These are phyloP conservation scores for Chloranthus sessilifolius DNA, from an alignment of 164 flowering plant genomes.

Conservation along the genomic window DNA sequence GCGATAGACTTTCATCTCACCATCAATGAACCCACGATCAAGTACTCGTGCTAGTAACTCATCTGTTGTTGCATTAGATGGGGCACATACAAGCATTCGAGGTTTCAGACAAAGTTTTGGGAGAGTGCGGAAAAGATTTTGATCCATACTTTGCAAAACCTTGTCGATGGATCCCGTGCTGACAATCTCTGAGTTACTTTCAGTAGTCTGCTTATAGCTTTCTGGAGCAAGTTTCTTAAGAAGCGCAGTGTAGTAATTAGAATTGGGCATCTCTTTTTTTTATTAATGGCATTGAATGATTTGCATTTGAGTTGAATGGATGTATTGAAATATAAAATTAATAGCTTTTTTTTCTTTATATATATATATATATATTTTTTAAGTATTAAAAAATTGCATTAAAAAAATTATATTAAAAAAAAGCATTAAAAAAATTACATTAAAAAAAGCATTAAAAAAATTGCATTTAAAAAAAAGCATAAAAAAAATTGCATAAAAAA, in stretches of 20 bases:
- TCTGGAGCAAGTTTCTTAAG: slow-evolving; percentile 94
- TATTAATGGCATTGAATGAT: too few relatives aligned
- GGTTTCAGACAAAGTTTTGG: slow-evolving; percentile 95
- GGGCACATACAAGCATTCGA: slow-evolving; percentile 98
- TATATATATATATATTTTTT: too few relatives aligned
- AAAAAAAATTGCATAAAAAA: too few relatives aligned
- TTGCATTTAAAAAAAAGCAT: too few relatives aligned
- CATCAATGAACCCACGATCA: slow-evolving; percentile 96
- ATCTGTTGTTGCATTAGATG: slow-evolving; percentile 99
- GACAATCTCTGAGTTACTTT: slow-evolving; percentile 49
- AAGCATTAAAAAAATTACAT: too few relatives aligned
- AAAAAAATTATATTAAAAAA: too few relatives aligned
- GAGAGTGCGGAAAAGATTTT: slow-evolving; percentile 80
- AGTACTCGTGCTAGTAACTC: slow-evolving; percentile 94
- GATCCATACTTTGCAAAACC: slow-evolving; percentile 93
- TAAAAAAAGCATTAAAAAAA: too few relatives aligned
- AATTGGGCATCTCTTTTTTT: too few relatives aligned
- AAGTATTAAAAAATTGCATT: too few relatives aligned
- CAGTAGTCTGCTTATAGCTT: slow-evolving; percentile 73
- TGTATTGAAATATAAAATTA: too few relatives aligned
- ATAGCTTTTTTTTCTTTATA: too few relatives aligned
- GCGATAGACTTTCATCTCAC: slow-evolving; percentile 92
- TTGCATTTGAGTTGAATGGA: too few relatives aligned
- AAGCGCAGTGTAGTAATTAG: slow-evolving; percentile 75
- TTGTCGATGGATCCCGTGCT: slow-evolving; percentile 78